phyloP scores from a whole-genome alignment of 2,329 filamentous ascomycete genomes.

The Didymosphaeria variabile region DNA sequence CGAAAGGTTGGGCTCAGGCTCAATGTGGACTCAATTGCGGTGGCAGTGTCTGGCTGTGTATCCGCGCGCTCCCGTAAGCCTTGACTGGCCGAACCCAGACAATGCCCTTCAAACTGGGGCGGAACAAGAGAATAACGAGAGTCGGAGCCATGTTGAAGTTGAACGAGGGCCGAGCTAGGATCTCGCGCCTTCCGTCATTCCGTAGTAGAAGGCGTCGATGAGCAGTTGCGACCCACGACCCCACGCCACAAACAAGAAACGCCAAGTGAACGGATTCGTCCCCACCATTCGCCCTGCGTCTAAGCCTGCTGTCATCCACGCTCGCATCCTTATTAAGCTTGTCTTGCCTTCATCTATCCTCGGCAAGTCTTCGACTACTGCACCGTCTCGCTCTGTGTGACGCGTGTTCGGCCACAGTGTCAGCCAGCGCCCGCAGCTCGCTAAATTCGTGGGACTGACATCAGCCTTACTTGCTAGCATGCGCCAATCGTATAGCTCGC shows the following conservation, averaged over 20 bases:
- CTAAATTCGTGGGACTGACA: slow-evolving; percentile 1
- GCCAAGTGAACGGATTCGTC: slow-evolving; percentile 5
- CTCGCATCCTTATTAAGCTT: background rate
- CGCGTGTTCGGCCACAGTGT: background rate
- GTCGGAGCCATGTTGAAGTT: background rate
- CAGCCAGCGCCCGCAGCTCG: background rate
- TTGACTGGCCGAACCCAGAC: background rate
- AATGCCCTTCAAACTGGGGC: background rate
- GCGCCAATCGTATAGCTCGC: background rate
- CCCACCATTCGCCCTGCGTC: background rate
- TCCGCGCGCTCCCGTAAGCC: slow-evolving; percentile 22
- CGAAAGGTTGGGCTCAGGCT: slow-evolving; percentile 12
- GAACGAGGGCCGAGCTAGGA: background rate
- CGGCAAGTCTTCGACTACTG: background rate
- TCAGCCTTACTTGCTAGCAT: background rate
- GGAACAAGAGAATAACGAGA: background rate
- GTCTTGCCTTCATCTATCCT: background rate
- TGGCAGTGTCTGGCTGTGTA: slow-evolving; percentile 23
- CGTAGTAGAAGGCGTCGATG: slow-evolving; percentile 13
- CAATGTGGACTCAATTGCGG: slow-evolving; percentile 15
- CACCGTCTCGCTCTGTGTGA: background rate
- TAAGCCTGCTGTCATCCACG: background rate
- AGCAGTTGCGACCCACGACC: slow-evolving; percentile 16
- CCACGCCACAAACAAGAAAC: slow-evolving; percentile 7
- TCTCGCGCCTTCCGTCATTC: slow-evolving; percentile 16